These are phyloP conservation scores for Diaporthe humulicola DNA, from an alignment of 2,329 filamentous ascomycete genomes.

Conservation along the genomic window DNA sequence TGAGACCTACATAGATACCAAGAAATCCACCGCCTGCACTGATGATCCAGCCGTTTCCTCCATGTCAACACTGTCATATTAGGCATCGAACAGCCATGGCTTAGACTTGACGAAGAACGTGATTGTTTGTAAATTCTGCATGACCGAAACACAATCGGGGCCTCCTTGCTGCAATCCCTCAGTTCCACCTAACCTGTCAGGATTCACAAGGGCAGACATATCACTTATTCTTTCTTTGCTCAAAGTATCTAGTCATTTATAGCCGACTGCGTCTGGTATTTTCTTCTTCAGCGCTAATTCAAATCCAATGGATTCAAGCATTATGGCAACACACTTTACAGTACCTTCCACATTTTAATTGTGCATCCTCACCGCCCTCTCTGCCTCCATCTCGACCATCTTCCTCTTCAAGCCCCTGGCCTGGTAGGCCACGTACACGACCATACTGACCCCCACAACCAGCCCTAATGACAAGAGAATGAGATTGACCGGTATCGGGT, in stretches of 20 bases:
- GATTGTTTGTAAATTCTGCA: neutral
- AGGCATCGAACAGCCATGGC: neutral
- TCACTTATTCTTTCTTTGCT: neutral
- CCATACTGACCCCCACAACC: constrained; percentile 73
- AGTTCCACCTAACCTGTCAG: no score
- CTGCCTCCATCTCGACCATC: constrained; percentile 49
- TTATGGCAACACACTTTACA: no score
- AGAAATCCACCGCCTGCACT: neutral
- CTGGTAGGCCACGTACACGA: constrained; percentile 72
- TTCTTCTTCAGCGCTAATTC: neutral
- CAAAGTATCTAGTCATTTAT: neutral
- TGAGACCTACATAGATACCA: neutral
- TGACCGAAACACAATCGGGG: neutral
- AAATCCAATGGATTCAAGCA: neutral
- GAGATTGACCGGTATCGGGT: constrained; percentile 84
- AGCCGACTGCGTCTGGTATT: neutral
- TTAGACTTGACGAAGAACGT: no score
- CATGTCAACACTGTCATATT: neutral
- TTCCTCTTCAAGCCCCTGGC: constrained; percentile 52
- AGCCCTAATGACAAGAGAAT: constrained; percentile 74
- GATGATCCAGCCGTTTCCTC: neutral
- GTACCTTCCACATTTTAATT: neutral
- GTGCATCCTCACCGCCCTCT: constrained; percentile 44
- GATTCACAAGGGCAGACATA: neutral
- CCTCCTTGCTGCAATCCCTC: neutral